A percentile compares a stretch with the other conserved stretches of the same genome.
Evolutionary conservation across 2,329 filamentous ascomycete genomes (phyloP).

Genomic region (Epichloe festucae): DNA sequence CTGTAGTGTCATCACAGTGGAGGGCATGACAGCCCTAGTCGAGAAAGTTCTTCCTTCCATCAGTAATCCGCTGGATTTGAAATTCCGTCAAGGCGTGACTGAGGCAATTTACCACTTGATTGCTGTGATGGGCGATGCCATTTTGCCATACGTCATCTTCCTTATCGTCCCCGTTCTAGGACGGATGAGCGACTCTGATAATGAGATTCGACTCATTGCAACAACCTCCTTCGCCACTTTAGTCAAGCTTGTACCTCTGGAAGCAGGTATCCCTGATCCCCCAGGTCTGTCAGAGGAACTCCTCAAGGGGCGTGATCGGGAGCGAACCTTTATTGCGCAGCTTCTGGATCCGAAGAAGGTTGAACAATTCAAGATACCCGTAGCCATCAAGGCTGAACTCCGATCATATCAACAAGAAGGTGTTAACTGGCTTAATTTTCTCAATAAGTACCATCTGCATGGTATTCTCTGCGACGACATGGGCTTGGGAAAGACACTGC

Average conservation of each 20-base stretch:
- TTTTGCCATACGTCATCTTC: constrained; percentile 96
- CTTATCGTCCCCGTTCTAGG: constrained; percentile 93
- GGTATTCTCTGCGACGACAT: constrained; percentile 98
- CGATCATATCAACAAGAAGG: constrained; percentile 97
- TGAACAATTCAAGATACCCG: constrained; percentile 83
- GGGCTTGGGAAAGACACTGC: constrained; percentile 94
- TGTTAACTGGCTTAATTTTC: constrained; percentile 96
- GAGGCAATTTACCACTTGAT: constrained; percentile 96
- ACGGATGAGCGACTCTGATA: constrained; percentile 96
- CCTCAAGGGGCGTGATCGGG: constrained; percentile 79
- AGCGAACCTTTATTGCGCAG: constrained; percentile 92
- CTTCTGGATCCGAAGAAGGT: constrained; percentile 96
- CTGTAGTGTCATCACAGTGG: constrained; percentile 89
- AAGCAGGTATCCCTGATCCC: constrained; percentile 96
- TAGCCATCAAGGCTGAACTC: constrained; percentile 91
- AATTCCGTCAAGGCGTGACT: constrained; percentile 82
- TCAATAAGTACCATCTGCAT: constrained; percentile 95
- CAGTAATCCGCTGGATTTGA: constrained; percentile 77
- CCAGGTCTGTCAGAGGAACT: constrained; percentile 83
- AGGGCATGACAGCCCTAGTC: constrained; percentile 91
- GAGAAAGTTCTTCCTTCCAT: constrained; percentile 87
- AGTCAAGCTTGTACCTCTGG: constrained; percentile 91
- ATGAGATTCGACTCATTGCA: constrained; percentile 84
- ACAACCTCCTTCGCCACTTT: constrained; percentile 95
- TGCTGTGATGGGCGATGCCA: constrained; percentile 92